These are phyloP conservation scores for Penicillium pancosmium DNA, from an alignment of 495 filamentous ascomycete genomes.

Conservation along the genomic window DNA sequence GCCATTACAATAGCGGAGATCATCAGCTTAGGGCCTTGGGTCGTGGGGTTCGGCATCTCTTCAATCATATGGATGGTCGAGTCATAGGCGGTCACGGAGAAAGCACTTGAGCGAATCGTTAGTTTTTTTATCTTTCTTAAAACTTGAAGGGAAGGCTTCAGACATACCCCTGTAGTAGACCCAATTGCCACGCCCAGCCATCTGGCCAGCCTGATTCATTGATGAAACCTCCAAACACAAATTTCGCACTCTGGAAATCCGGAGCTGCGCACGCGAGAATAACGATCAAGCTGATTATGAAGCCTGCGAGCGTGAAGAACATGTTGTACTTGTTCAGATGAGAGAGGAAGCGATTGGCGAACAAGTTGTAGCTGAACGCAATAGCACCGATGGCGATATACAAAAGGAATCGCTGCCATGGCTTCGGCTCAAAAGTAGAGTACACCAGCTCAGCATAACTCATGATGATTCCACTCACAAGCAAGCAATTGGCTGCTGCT, in stretches of 20 bases:
- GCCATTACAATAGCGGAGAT: neutral
- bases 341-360: neutral
- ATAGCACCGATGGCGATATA: neutral
- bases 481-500: neutral
- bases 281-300: neutral
- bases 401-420: neutral
- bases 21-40: neutral
- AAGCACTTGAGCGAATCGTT: neutral
- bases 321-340: neutral
- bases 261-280: neutral
- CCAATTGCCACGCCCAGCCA: neutral
- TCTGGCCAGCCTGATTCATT: neutral
- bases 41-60: neutral
- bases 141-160: neutral
- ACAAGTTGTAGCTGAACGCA: neutral
- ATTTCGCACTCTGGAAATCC: neutral
- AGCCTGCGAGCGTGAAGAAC: neutral
- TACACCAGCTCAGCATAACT: neutral
- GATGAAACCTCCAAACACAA: neutral
- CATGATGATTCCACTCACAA: neutral
- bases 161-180: neutral
- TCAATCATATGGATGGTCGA: neutral
- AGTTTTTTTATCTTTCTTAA: no score
- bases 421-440: neutral
- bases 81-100: neutral